Conservation (phyloP, 495 filamentous ascomycete genomes). For the Cercophora sp. region DNA sequence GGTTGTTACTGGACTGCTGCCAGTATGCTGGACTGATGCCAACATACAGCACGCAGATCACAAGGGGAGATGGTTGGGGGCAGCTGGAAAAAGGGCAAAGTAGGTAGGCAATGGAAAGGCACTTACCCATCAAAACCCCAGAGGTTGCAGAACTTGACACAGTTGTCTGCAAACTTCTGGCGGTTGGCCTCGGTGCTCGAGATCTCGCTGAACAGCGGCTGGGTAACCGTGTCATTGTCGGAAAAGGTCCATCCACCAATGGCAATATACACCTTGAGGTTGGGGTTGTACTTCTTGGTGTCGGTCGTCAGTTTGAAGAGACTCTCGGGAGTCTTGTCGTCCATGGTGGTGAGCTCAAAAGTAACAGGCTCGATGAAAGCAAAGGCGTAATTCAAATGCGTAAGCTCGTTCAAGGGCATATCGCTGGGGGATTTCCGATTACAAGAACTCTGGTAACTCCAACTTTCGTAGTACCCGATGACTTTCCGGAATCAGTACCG, state of each 20-base stretch:
- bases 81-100: too few species aligned
- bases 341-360: constrained; percentile 15
- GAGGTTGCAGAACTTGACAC: background rate
- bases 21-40: too few species aligned
- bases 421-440: background rate
- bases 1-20: too few species aligned
- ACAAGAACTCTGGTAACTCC: background rate
- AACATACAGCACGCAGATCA: too few species aligned
- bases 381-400: constrained; percentile 28
- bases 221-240: constrained; percentile 33
- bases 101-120: too few species aligned
- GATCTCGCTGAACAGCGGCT: constrained; percentile 21
- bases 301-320: constrained; percentile 20
- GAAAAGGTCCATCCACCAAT: constrained; percentile 48
- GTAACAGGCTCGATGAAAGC: constrained; percentile 19
- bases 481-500: too few species aligned
- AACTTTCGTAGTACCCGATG: constrained; percentile 20
- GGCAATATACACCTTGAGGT: constrained; percentile 31
- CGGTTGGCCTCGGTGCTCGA: constrained; percentile 20
- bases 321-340: constrained; percentile 1
- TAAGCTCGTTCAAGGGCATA: constrained; percentile 18
- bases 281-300: constrained; percentile 27
- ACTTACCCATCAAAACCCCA: constrained; percentile 29
- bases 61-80: too few species aligned
- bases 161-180: background rate